These are phyloP conservation scores for Chenopodium quinoa DNA, from an alignment of 148 eudicot species.

Conservation along the genomic window DNA sequence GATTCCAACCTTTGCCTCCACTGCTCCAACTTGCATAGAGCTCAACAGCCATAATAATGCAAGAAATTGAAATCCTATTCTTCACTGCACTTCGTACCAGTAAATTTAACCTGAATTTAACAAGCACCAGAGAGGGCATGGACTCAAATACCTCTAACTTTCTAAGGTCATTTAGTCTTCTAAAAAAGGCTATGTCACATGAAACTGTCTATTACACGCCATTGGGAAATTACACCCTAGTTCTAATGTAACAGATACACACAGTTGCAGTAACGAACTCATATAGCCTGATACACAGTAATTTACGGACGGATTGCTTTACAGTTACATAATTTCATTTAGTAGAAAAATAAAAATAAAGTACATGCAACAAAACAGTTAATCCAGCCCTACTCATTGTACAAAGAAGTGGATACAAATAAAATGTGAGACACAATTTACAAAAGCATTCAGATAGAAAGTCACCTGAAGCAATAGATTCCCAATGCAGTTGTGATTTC, in stretches of 20 bases:
- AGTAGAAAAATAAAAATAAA: neutral
- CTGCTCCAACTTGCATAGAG: neutral
- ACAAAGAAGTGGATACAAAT: neutral
- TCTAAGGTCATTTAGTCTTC: too few relatives aligned
- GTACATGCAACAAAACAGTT: conserved; percentile 2
- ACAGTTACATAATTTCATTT: neutral
- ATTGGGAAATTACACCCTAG: too few relatives aligned
- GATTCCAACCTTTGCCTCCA: too few relatives aligned
- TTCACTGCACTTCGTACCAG: neutral
- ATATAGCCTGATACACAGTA: neutral
- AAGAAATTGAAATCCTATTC: neutral
- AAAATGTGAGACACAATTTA: neutral
- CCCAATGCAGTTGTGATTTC: conserved; percentile 95
- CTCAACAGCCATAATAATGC: too few relatives aligned
- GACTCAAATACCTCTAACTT: neutral
- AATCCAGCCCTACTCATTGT: neutral
- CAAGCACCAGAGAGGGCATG: neutral
- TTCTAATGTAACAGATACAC: too few relatives aligned
- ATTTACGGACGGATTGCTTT: neutral
- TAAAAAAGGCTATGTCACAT: too few relatives aligned
- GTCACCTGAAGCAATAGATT: conserved; percentile 91
- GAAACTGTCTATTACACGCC: too few relatives aligned
- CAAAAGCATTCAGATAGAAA: neutral
- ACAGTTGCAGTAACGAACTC: neutral
- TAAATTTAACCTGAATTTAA: neutral